Conservation (phyloP, 2,329 filamentous ascomycete species). For the Stylonectria norvegica region DNA sequence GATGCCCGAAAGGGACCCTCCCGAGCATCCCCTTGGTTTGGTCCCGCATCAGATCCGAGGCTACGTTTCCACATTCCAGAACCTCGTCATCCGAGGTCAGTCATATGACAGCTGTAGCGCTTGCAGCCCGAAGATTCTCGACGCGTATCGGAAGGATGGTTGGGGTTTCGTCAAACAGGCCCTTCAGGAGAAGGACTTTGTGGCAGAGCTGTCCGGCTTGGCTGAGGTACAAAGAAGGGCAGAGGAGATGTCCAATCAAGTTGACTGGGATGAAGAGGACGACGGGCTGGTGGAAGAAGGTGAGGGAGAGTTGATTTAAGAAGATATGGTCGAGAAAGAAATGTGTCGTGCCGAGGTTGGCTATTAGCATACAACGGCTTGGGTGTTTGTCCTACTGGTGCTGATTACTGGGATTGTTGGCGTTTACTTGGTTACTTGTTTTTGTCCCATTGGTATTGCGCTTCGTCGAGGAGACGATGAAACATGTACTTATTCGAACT, state of each 20-base stretch:
- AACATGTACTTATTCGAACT: too few relatives aligned
- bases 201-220: conserved; percentile 71
- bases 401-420: too few relatives aligned
- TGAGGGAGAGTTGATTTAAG: conserved; percentile 52
- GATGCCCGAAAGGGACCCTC: conserved; percentile 52
- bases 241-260: conserved; percentile 47
- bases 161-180: conserved; percentile 78
- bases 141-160: conserved; percentile 62
- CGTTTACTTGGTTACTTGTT: too few relatives aligned
- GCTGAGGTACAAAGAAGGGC: conserved; percentile 66
- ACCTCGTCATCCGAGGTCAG: conserved; percentile 67
- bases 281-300: conserved; percentile 49
- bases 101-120: conserved; percentile 81
- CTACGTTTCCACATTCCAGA: conserved; percentile 71
- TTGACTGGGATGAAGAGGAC: conserved; percentile 62
- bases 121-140: conserved; percentile 68
- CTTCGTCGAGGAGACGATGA: too few relatives aligned
- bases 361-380: too few relatives aligned
- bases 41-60: conserved; percentile 80
- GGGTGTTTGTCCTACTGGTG: too few relatives aligned
- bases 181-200: conserved; percentile 71
- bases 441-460: too few relatives aligned
- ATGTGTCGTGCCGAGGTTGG: too few relatives aligned
- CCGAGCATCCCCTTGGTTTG: conserved; percentile 60
- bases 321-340: too few relatives aligned